phyloP scores from a whole-genome alignment of 257 asterid genomes.

The Galeopsis tetrahit region DNA sequence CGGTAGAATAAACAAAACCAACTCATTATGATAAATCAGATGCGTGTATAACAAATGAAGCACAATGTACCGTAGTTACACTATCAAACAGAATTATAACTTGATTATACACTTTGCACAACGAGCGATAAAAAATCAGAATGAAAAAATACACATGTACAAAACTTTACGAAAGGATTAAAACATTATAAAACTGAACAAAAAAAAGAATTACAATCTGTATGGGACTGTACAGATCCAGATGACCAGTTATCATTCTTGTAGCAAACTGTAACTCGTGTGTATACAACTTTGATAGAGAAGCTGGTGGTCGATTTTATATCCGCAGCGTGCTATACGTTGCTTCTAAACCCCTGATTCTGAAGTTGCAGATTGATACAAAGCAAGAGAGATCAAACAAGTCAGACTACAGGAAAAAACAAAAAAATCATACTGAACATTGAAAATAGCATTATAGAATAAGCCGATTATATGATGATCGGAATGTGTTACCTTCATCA shows the following conservation, averaged over 20 bases:
- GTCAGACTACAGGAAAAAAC: background rate
- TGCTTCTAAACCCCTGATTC: slow-evolving; percentile 30
- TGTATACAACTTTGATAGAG: slow-evolving; percentile 21
- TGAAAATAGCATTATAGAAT: background rate
- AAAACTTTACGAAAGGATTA: slow-evolving; percentile 15
- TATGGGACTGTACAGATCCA: slow-evolving; percentile 37
- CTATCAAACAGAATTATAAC: background rate
- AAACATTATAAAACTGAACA: background rate
- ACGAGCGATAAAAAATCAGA: background rate
- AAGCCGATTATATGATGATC: background rate
- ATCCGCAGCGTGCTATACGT: background rate
- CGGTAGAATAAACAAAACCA: background rate
- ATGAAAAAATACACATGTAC: slow-evolving; percentile 22
- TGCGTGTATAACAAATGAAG: background rate
- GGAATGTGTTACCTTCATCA: slow-evolving; percentile 57
- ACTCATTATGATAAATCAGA: background rate
- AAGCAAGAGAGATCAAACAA: background rate
- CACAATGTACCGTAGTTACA: background rate
- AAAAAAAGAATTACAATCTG: slow-evolving; percentile 9
- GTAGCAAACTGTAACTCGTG: slow-evolving; percentile 22
- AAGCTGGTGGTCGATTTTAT: slow-evolving; percentile 4
- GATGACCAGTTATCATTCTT: slow-evolving; percentile 15
- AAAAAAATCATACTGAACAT: background rate
- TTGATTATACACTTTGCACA: background rate
- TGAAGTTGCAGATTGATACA: slow-evolving; percentile 19